These are phyloP conservation scores for Calonectria multiphialidica DNA, from an alignment of 2,329 filamentous ascomycete species.

Conservation along the genomic window DNA sequence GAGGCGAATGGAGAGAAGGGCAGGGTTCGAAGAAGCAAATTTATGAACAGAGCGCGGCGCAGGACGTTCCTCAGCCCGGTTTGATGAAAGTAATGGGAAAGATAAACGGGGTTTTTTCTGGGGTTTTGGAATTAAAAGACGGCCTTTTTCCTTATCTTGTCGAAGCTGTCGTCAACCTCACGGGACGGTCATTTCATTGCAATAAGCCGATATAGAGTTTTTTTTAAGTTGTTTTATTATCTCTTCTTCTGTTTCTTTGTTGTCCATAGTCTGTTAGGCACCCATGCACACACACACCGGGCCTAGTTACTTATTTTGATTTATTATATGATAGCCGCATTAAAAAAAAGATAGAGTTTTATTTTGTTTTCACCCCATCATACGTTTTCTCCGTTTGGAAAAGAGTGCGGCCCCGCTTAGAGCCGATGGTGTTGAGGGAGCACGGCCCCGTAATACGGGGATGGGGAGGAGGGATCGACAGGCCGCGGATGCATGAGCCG, in stretches of 20 bases:
- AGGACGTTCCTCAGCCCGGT: slow-evolving; percentile 2
- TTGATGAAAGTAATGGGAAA: slow-evolving; percentile 7
- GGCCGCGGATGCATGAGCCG: neutral
- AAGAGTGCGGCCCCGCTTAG: neutral
- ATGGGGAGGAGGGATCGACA: neutral
- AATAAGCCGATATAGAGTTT: slow-evolving; percentile 12
- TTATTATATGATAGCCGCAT: neutral
- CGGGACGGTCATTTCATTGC: neutral
- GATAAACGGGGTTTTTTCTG: neutral
- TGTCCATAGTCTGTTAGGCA: slow-evolving; percentile 4
- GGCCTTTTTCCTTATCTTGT: slow-evolving; percentile 10
- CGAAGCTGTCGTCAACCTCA: neutral
- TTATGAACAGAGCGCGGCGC: slow-evolving; percentile 16
- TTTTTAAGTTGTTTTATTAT: neutral
- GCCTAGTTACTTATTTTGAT: slow-evolving; percentile 11
- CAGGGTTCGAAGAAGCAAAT: slow-evolving; percentile 7
- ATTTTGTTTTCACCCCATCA: neutral
- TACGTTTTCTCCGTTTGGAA: neutral
- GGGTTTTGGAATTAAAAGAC: neutral
- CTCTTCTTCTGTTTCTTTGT: neutral
- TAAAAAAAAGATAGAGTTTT: slow-evolving; percentile 8
- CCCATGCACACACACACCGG: neutral
- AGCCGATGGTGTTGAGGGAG: neutral
- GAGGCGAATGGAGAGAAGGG: slow-evolving; percentile 1
- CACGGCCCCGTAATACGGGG: neutral